Conservation (phyloP, 1,284 basidiomycete genomes). For the Ceratobasidium sp. region DNA sequence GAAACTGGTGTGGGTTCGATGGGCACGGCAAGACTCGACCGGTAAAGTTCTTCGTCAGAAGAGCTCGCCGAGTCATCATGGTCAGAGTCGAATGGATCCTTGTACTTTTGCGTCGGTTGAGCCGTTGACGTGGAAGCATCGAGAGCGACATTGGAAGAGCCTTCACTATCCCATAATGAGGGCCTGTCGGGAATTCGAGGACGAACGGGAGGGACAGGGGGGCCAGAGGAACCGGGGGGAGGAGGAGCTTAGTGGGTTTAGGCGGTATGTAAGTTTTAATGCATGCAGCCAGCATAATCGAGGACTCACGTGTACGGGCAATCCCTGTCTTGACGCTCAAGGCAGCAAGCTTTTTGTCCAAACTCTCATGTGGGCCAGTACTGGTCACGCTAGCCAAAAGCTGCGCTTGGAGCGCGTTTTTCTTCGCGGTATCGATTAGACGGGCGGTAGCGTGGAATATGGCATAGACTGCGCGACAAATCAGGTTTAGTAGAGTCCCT, state of each 20-base stretch:
- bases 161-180: background rate
- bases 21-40: conserved; percentile 67
- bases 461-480: conserved; percentile 75
- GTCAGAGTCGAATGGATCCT: conserved; percentile 57
- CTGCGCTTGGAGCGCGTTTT: conserved; percentile 75
- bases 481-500: background rate
- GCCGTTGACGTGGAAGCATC: background rate
- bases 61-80: conserved; percentile 75
- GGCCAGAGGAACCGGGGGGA: background rate
- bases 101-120: background rate
- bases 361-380: conserved; percentile 70
- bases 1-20: conserved; percentile 59
- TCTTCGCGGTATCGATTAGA: conserved; percentile 82
- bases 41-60: conserved; percentile 82
- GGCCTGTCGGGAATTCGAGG: conserved; percentile 64
- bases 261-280: conserved; percentile 50
- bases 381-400: conserved; percentile 70
- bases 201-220: conserved; percentile 71
- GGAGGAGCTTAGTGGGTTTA: conserved; percentile 59
- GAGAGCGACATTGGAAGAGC: background rate
- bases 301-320: conserved; percentile 57
- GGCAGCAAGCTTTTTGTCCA: conserved; percentile 77
- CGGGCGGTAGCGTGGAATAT: conserved; percentile 83
- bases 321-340: conserved; percentile 53
- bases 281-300: conserved; percentile 51